These are phyloP conservation scores for Endoconidiophora laricicola DNA, from an alignment of 2,329 filamentous ascomycete species.

Conservation along the genomic window DNA sequence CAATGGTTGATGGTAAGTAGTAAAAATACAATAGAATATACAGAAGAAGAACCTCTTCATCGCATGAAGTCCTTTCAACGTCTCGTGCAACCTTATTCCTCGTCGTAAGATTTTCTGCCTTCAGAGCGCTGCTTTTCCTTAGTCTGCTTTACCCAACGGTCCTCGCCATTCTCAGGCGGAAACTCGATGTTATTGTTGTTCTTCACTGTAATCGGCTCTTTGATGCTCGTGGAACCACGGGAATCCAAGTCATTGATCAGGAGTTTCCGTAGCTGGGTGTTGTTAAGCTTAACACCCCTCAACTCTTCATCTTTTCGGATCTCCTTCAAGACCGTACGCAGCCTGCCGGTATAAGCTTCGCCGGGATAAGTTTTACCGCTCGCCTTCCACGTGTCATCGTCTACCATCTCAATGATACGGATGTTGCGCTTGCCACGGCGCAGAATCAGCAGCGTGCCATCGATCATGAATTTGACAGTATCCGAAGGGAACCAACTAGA, in stretches of 20 bases:
- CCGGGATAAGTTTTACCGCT: slow-evolving; percentile 37
- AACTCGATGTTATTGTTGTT: slow-evolving; percentile 28
- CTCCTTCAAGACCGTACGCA: slow-evolving; percentile 27
- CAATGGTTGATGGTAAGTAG: background rate
- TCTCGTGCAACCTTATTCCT: background rate
- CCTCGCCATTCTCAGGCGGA: slow-evolving; percentile 16
- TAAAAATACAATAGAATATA: slow-evolving; percentile 9
- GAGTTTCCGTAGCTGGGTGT: slow-evolving; percentile 18
- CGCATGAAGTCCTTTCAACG: background rate
- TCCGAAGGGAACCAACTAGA: slow-evolving; percentile 41
- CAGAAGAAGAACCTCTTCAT: background rate
- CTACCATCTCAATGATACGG: slow-evolving; percentile 41
- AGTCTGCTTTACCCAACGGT: slow-evolving; percentile 2
- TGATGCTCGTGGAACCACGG: slow-evolving; percentile 5
- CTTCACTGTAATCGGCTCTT: slow-evolving; percentile 18
- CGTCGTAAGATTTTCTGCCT: slow-evolving; percentile 6
- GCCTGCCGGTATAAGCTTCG: slow-evolving; percentile 30
- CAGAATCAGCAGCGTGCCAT: slow-evolving; percentile 40
- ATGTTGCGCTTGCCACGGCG: slow-evolving; percentile 49
- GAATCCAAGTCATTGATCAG: slow-evolving; percentile 16
- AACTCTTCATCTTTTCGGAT: slow-evolving; percentile 22
- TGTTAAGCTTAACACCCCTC: slow-evolving; percentile 18
- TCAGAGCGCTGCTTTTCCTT: slow-evolving; percentile 14
- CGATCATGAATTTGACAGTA: slow-evolving; percentile 43
- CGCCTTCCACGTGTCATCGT: slow-evolving; percentile 34